Evolutionary conservation across 2,329 filamentous ascomycete genomes (phyloP).

Genomic region (Zymoseptoria brevis): DNA sequence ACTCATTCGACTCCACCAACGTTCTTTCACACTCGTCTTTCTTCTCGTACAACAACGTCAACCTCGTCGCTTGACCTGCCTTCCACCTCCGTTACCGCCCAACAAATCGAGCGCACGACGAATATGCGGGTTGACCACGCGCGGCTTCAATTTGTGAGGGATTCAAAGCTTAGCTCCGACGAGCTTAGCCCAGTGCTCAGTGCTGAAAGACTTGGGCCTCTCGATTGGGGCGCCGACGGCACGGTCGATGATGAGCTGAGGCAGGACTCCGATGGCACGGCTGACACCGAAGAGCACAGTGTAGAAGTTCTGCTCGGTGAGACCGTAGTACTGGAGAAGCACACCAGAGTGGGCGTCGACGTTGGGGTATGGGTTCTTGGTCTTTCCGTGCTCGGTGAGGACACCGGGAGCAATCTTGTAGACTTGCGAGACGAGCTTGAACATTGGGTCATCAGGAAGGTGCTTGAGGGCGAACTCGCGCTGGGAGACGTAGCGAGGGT

Average conservation of each 20-base stretch:
- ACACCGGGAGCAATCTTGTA: slow-evolving; percentile 84
- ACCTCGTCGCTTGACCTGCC: slow-evolving; percentile 9
- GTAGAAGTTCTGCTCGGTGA: slow-evolving; percentile 99
- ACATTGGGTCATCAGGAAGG: slow-evolving; percentile 80
- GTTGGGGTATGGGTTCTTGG: slow-evolving; percentile 68
- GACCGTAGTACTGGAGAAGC: slow-evolving; percentile 97
- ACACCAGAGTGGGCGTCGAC: slow-evolving; percentile 92
- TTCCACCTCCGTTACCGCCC: slow-evolving; percentile 23
- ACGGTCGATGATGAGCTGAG: slow-evolving; percentile 99
- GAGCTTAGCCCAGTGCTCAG: slow-evolving; percentile 91
- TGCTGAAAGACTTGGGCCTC: slow-evolving; percentile 98
- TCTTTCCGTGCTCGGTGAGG: slow-evolving; percentile 85
- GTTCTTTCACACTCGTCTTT: not conserved
- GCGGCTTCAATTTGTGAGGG: slow-evolving; percentile 1
- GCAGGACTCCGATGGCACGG: slow-evolving; percentile 94
- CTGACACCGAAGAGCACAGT: slow-evolving; percentile 99
- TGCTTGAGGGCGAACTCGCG: slow-evolving; percentile 94
- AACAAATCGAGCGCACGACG: slow-evolving; percentile 18
- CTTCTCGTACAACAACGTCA: not conserved
- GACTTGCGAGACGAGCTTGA: slow-evolving; percentile 90
- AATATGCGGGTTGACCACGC: slow-evolving; percentile 6
- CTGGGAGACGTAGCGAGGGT: slow-evolving; percentile 89
- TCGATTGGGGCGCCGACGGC: slow-evolving; percentile 95
- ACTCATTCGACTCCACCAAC: not conserved
- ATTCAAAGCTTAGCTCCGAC: slow-evolving; percentile 79